These are phyloP conservation scores for Aspergillus sparsus DNA, from an alignment of 495 filamentous ascomycete genomes.

Conservation along the genomic window DNA sequence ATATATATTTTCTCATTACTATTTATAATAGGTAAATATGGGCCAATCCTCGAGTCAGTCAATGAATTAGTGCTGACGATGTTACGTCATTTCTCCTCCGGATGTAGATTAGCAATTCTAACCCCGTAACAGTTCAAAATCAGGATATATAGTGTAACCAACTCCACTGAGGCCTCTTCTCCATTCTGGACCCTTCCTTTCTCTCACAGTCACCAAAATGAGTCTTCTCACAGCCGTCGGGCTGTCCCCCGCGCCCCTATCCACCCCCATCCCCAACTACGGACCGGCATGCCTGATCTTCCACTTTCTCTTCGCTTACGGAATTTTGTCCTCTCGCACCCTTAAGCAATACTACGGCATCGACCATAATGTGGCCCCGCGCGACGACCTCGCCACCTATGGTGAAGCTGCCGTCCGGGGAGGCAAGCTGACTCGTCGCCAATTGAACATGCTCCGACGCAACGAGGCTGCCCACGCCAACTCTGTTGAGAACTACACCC, in stretches of 20 bases:
- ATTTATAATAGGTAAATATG: too few species aligned
- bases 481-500: constrained; percentile 43
- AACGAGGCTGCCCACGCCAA: constrained; percentile 52
- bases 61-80: too few species aligned
- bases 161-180: neutral
- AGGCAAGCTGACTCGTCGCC: constrained; percentile 48
- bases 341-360: constrained; percentile 50
- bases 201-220: neutral
- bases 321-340: constrained; percentile 46
- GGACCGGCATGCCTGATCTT: constrained; percentile 44
- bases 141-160: too few species aligned
- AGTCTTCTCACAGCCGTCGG: constrained; percentile 26
- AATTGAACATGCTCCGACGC: constrained; percentile 47
- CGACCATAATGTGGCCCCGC: constrained; percentile 51
- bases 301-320: constrained; percentile 53
- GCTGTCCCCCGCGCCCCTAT: constrained; percentile 21
- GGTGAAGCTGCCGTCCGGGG: constrained; percentile 46
- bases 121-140: too few species aligned
- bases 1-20: too few species aligned
- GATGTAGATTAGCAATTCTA: too few species aligned
- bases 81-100: too few species aligned
- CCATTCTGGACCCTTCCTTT: neutral
- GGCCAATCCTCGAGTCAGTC: too few species aligned
- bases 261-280: constrained; percentile 30
- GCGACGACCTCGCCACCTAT: constrained; percentile 47